Percentiles rank a stretch among this genome's conserved stretches.
Conservation (phyloP, 371 early-diverging fungal genomes). For the Mucor piriformis region DNA sequence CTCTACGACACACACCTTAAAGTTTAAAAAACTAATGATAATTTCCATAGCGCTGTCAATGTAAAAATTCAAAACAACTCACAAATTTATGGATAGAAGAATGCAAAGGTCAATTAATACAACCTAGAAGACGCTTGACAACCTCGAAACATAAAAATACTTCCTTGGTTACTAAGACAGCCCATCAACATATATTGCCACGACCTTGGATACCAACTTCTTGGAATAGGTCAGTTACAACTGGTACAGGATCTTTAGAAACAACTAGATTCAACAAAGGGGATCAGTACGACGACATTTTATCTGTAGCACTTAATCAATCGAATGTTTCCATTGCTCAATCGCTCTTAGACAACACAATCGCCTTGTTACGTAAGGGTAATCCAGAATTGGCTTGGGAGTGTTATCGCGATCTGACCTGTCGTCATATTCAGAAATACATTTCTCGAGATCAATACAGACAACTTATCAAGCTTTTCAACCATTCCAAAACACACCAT, state of each 20-base stretch:
- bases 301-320: constrained; percentile 44
- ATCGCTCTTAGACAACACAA: constrained; percentile 31
- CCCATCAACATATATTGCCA: background rate
- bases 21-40: background rate
- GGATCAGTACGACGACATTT: constrained; percentile 15
- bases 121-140: background rate
- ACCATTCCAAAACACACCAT: constrained; percentile 11
- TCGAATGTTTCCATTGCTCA: constrained; percentile 42
- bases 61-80: background rate
- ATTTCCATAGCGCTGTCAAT: background rate
- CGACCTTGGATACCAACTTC: background rate
- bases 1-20: background rate
- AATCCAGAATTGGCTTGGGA: constrained; percentile 49
- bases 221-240: constrained; percentile 2
- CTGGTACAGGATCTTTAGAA: background rate
- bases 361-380: constrained; percentile 24
- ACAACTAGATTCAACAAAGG: background rate
- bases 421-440: constrained; percentile 33
- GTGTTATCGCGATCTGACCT: constrained; percentile 41
- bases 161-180: background rate
- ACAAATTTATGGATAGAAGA: constrained; percentile 1
- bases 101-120: background rate
- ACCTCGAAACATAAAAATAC: background rate
- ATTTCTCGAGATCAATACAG: constrained; percentile 39
- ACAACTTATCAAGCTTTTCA: constrained; percentile 33